Evolutionary conservation across 345 rosid genomes (phyloP).

Genomic region (Euphorbia pulcherrima): DNA sequence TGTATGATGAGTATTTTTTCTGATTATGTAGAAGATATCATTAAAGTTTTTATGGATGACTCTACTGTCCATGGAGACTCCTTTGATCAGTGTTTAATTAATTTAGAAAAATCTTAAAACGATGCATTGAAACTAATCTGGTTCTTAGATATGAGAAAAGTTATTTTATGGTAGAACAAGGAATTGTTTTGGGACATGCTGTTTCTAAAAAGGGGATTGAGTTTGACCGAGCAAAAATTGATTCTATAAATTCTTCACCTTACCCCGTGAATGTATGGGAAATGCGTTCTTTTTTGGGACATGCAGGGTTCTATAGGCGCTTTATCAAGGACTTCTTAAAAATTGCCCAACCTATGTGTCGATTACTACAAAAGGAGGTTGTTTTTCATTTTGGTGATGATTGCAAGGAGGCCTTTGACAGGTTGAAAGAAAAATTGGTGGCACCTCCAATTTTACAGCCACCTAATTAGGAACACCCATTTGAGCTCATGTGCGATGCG

Average conservation of each 20-base stretch:
- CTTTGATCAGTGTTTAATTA: background rate
- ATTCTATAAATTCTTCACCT: background rate
- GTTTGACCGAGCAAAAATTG: background rate
- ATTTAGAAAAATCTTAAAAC: background rate
- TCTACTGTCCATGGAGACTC: background rate
- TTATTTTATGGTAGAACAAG: background rate
- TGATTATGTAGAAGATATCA: background rate
- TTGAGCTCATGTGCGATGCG: too few relatives aligned
- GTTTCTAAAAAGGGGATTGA: background rate
- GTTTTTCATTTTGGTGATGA: too few relatives aligned
- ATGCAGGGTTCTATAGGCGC: background rate
- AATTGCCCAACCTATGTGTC: background rate
- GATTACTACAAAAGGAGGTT: too few relatives aligned
- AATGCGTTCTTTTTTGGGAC: background rate
- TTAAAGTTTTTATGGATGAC: slow-evolving; percentile 9
- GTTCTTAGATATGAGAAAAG: background rate
- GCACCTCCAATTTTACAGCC: background rate
- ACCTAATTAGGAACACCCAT: background rate
- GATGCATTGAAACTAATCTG: background rate
- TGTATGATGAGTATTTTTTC: too few relatives aligned
- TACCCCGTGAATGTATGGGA: background rate
- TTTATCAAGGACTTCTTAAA: background rate
- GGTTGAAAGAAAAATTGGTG: background rate
- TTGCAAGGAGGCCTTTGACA: background rate
- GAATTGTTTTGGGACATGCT: background rate